Base-by-base conservation (phyloP, 2,329 filamentous ascomycete genomes). In the Stachybotrys elegans region DNA sequence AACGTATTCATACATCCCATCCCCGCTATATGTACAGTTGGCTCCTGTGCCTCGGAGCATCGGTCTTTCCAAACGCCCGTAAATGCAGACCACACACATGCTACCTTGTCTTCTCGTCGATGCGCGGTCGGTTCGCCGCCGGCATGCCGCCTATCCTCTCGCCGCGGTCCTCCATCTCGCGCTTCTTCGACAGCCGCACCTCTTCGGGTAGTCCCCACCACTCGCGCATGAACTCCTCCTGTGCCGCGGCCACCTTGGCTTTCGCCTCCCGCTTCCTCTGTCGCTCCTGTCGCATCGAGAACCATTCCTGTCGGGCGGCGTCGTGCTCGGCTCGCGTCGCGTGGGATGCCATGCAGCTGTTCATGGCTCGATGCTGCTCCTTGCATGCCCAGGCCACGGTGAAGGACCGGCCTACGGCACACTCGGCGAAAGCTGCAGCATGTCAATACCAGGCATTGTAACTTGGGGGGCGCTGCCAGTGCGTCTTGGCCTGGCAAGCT, bases 291-390 rank as follows among this genome's bases (percentile, higher is more conserved):
- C 88, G 78, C 51, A 79, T 76, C 42, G 82, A 80, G 65, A 97
- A 97, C 93, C 93, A 98, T 62, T 97, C 90, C 65, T 90, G 87
- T 42, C 93, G 76, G 51, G 93, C 93, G 20, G 81, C 83, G 69
- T 98, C 93, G 66, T 94, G 79, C 63, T 94, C 88, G 43, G 78
- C 81, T 51, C 83, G 86, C 51, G 88, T 94, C 44, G 92, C 91
- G 69, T 94, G 86, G 44, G 76, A 67, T 54, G 91, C 76, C 90
- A 98, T 96, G 72, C 93, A 98, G 49, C 73, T 76, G 70, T 98
- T 98, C 93, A 98, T 98, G 27, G 77, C 75, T 50, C 84, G 82
- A 57, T 90, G 86, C 59, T 91, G 78, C 40, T 76, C 69, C 43
- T 89, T 84, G 72, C 93, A 98, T 43, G 83, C 79, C 73, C 93